A percentile compares a stretch with the other conserved stretches of the same genome.
Evolutionary conservation across 176 grass and related monocot species (phyloP).

Genomic region (sorghum (Sorghum bicolor)): Sorghum_bicolor_NCBIv3 NC_012877.2:1420501-1421000

Average conservation of each 20-base stretch:
- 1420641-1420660: background rate
- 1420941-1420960: background rate
- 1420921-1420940: background rate
- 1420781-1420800: no score
- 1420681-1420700: background rate
- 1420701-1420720: constrained; percentile 3
- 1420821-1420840: background rate
- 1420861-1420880: constrained; percentile 78
- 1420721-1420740: background rate
- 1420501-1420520: no score
- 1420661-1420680: background rate
- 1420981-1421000: constrained; percentile 76
- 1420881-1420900: constrained; percentile 64
- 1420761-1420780: background rate
- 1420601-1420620: no score
- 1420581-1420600: no score
- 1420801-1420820: no score
- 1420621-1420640: background rate
- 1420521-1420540: no score
- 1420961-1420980: background rate
- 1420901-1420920: constrained; percentile 35
- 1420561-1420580: no score
- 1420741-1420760: background rate
- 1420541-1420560: no score
- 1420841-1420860: constrained; percentile 40